Base-by-base conservation (phyloP, 1,284 basidiomycete species). In the Trichosporon faecale region DNA sequence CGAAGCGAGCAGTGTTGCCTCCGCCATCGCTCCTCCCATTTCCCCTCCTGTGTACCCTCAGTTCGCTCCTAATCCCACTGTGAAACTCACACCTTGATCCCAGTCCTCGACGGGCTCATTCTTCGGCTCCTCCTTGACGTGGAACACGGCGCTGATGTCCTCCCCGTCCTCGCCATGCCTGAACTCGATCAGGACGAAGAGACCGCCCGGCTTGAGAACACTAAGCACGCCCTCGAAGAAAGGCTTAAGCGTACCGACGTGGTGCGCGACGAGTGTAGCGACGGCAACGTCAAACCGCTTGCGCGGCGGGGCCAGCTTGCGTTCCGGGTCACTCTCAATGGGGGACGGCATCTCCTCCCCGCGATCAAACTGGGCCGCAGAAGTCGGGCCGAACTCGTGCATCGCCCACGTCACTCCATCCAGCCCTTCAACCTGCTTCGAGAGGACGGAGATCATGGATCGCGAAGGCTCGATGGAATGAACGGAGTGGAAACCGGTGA, bases 231-330 rank as follows among this genome's bases (percentile, higher is more conserved):
- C 80, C 2, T 52, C n/a, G 67, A 80, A 73, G 70, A 79, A 76
- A 3, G 52, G 33, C 12, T 66, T 65, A 4, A 76, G 55, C 60
- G 77, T 73, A 55, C 78, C 77, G 0, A 82, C 77, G 67, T 82
- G 80, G 68, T 82, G 80, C 57, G 79, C 60, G 11, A 82, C 79
- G 6, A 80, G 68, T 63, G 76, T 79, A 0, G 73, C 74, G 11
- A 78, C 71, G 6, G 76, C 77, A 12, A 80, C 64, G 40, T 79
- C 79, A 46, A 76, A 82, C 46, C 64, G 29, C 5, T 35, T 52
- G 12, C 73, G 49, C 2, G 76, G 77, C 1, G 77, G 77, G 6
- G 61, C 52, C 4, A 18, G n/a, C 23, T 37, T 40, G 8, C 79
- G 69, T 0, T 69, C 73, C 2, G 66, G 67, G 2, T 78, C 72